phyloP scores from a whole-genome alignment of 495 filamentous ascomycete species.

The Aspergillus bridgeri region DNA sequence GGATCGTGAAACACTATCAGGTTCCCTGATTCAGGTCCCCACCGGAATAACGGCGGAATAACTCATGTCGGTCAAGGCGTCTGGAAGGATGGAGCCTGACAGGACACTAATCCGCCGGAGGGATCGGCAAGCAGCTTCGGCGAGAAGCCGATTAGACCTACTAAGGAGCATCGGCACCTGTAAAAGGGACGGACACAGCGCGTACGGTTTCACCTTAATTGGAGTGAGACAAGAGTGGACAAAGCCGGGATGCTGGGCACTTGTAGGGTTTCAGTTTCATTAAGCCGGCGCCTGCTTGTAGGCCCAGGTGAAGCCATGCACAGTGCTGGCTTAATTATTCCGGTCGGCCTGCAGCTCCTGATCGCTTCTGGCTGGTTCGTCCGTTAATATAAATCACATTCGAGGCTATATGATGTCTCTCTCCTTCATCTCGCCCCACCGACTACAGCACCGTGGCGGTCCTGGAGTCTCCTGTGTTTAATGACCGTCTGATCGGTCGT shows the following conservation, averaged over 20 bases:
- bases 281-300: slow-evolving; percentile 12
- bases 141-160: slow-evolving; percentile 1
- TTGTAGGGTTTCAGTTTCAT: slow-evolving; percentile 25
- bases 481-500: not conserved
- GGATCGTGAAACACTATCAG: slow-evolving; percentile 13
- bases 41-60: slow-evolving; percentile 1
- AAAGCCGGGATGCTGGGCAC: slow-evolving; percentile 20
- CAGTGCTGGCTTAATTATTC: not conserved
- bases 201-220: slow-evolving; percentile 22
- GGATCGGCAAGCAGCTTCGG: slow-evolving; percentile 3
- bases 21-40: not conserved
- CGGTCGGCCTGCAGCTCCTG: not conserved
- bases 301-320: not conserved
- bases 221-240: slow-evolving; percentile 15
- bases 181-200: not conserved
- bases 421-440: not conserved
- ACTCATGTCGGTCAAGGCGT: not conserved
- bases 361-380: not conserved
- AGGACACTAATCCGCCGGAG: slow-evolving; percentile 2
- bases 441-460: not conserved
- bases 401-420: not conserved
- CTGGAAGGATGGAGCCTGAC: not conserved
- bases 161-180: not conserved
- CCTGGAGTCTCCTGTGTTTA: slow-evolving; percentile 6
- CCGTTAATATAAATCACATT: not conserved